Percentiles rank a stretch among this genome's conserved stretches.
These are phyloP conservation scores for Dipodascopsis tothii DNA, from an alignment of 805 yeast species.

Conservation along the genomic window DNA sequence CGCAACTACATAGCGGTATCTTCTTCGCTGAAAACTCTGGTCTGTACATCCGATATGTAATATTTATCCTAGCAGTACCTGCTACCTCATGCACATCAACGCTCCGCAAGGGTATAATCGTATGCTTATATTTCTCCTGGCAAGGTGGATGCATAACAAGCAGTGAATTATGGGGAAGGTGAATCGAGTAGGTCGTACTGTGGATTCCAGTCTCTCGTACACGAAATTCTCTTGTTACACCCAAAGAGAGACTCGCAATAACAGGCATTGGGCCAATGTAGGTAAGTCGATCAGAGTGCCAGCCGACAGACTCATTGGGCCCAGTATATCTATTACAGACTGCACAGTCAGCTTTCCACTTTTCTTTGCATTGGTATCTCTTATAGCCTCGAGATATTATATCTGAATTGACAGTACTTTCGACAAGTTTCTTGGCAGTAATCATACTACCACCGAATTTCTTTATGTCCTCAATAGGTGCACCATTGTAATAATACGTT, in stretches of 20 bases:
- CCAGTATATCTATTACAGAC: constrained; percentile 51
- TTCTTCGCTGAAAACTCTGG: constrained; percentile 34
- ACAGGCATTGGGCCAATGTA: constrained; percentile 64
- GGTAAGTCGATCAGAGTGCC: constrained; percentile 71
- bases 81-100: constrained; percentile 43
- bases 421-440: constrained; percentile 36
- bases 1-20: constrained; percentile 39
- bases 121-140: constrained; percentile 68
- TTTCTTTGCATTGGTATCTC: constrained; percentile 35
- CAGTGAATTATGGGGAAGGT: constrained; percentile 63
- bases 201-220: constrained; percentile 8
- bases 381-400: constrained; percentile 30
- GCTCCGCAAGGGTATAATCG: constrained; percentile 42
- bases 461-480: constrained; percentile 26
- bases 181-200: constrained; percentile 41
- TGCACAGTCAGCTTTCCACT: constrained; percentile 50
- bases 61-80: constrained; percentile 48
- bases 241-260: constrained; percentile 62
- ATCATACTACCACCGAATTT: constrained; percentile 38
- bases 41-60: constrained; percentile 57
- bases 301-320: constrained; percentile 50
- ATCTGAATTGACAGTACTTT: constrained; percentile 37
- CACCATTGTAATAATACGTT: constrained; percentile 36
- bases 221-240: constrained; percentile 58
- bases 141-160: constrained; percentile 71